These are phyloP conservation scores for Punica granatum DNA, from an alignment of 345 rosid species.

Conservation along the genomic window DNA sequence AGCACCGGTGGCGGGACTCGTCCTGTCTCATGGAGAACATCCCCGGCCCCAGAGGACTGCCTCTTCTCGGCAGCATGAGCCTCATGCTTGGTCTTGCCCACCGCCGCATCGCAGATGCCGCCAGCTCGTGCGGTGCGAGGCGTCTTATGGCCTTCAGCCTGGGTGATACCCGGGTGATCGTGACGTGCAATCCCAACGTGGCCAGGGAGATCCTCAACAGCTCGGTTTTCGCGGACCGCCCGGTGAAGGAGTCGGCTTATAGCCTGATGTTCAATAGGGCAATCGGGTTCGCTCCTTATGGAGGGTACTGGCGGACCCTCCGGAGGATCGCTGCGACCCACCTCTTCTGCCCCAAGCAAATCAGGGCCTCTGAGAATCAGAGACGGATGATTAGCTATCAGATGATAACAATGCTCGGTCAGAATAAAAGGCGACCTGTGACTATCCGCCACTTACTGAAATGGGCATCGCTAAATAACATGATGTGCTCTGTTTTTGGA, in stretches of 20 bases:
- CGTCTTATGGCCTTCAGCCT: slow-evolving; percentile 8
- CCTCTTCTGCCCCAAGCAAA: slow-evolving; percentile 43
- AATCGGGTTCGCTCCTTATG: slow-evolving; percentile 78
- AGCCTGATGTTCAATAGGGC: slow-evolving; percentile 76
- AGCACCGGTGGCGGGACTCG: neutral
- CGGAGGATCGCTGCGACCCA: slow-evolving; percentile 42
- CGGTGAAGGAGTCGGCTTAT: slow-evolving; percentile 81
- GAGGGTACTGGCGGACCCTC: slow-evolving; percentile 44
- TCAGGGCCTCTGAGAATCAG: slow-evolving; percentile 25
- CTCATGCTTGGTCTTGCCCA: slow-evolving; percentile 9
- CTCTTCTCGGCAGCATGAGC: slow-evolving; percentile 1
- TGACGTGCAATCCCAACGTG: slow-evolving; percentile 62
- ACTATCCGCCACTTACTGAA: slow-evolving; percentile 23
- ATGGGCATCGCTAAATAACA: slow-evolving; percentile 43
- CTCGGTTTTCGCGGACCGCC: slow-evolving; percentile 77
- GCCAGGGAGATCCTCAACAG: slow-evolving; percentile 70
- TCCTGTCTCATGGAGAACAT: neutral
- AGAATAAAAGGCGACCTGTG: slow-evolving; percentile 1
- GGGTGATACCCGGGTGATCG: slow-evolving; percentile 22
- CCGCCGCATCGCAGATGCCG: neutral
- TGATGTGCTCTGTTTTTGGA: slow-evolving; percentile 53
- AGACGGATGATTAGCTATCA: slow-evolving; percentile 26
- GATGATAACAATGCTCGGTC: slow-evolving; percentile 23
- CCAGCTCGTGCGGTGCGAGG: neutral
- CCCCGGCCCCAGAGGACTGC: slow-evolving; percentile 6